These are phyloP conservation scores for Kodamaea plutei DNA, from an alignment of 1,139 yeast genomes.

Conservation along the genomic window DNA sequence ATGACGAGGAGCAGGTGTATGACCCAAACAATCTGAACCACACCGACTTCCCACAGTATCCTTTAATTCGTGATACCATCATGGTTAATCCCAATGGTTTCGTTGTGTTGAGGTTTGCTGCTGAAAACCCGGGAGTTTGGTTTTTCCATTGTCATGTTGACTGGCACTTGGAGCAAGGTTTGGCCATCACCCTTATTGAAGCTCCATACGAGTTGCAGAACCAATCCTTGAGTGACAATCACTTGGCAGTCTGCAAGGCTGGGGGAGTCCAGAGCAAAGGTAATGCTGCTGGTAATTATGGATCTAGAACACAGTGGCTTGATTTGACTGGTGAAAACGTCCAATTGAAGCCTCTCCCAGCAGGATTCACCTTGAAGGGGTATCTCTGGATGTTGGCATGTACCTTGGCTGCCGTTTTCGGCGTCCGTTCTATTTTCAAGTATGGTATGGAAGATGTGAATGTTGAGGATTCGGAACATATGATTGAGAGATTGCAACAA, in stretches of 20 bases:
- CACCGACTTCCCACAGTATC: slow-evolving; percentile 54
- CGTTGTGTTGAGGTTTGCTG: slow-evolving; percentile 61
- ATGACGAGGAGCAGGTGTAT: slow-evolving; percentile 48
- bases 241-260: slow-evolving; percentile 55
- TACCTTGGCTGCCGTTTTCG: slow-evolving; percentile 53
- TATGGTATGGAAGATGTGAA: slow-evolving; percentile 63
- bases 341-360: slow-evolving; percentile 56
- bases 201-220: slow-evolving; percentile 59
- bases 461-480: slow-evolving; percentile 36
- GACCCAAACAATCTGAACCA: slow-evolving; percentile 48
- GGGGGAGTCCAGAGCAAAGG: slow-evolving; percentile 49
- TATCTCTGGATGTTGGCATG: slow-evolving; percentile 60
- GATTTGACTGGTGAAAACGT: slow-evolving; percentile 53
- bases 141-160: slow-evolving; percentile 92
- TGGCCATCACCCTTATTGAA: slow-evolving; percentile 68
- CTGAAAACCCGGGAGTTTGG: slow-evolving; percentile 91
- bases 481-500: slow-evolving; percentile 12
- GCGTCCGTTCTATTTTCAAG: slow-evolving; percentile 50
- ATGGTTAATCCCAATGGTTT: slow-evolving; percentile 63
- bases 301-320: slow-evolving; percentile 38
- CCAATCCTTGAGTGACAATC: slow-evolving; percentile 32
- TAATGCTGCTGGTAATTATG: slow-evolving; percentile 64
- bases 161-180: slow-evolving; percentile 90
- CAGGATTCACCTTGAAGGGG: slow-evolving; percentile 67
- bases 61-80: slow-evolving; percentile 63